Evolutionary conservation across 441 rosid genomes (phyloP), one percentile per base, ranked within the genome.

Genomic region (Euphorbia schlechtendalii): DNA sequence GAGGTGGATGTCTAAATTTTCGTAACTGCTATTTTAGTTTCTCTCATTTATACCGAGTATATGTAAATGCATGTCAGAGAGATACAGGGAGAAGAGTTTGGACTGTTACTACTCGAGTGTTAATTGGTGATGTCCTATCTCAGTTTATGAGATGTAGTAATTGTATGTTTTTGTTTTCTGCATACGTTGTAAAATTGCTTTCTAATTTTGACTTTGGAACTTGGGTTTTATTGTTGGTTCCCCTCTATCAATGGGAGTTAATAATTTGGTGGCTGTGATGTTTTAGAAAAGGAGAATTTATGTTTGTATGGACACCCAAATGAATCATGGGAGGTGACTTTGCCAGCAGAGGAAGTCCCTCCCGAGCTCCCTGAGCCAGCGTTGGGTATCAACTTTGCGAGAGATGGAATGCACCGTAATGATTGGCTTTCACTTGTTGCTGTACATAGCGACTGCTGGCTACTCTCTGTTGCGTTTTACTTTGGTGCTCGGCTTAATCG

Each of bases 281-380:
- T 30, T 7, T 57, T 62, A 87, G 95, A 90, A 45, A 90, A 83
- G 87, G 96, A 90, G 81, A 90, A 90, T 75, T 69, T 87, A 65
- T 90, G 95, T 73, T 76, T 87, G 73, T 87, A 90, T 55, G 92
- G 96, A 63, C 83, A 86, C 52, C 83, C 90, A 27, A 84, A 80
- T 51, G 96, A 78, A 74, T 68, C 87, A 11, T 87, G 96, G 95
- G 90, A 87, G 80, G 96, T 90, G 74, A 76, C 83, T 55, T 76
- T 86, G 22, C 90, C 95, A 0, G 90, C 92, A 0, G 92, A 87
- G 73, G 96, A 90, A 81, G 92, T 87, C 45, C 96, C 95, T 13
- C 89, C 92, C 0, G 95, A 90, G 82, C 87, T 90, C 5, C 89
- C 96, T 1, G 95, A 87, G 80, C 96, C 92, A 17, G 95, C 89